Evolutionary conservation across 441 rosid genomes (phyloP), one percentile per base, ranked within the genome.

Genomic region (Populus hybrid): DNA sequence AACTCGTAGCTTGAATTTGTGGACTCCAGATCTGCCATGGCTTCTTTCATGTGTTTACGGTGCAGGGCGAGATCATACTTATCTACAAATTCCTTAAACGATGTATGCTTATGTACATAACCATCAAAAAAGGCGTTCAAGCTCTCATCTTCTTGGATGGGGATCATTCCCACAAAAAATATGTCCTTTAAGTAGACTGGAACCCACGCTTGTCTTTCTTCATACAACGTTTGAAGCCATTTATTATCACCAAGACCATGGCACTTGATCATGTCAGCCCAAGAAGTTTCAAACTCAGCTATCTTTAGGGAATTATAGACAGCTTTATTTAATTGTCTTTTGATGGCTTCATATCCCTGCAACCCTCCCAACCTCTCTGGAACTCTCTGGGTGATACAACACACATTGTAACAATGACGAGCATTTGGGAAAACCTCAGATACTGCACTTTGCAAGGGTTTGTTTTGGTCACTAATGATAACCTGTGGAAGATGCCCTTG

Each of bases 1-100:
- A 88, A 68, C 70, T 85, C 87, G 70, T 80, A 75, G 79, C 74
- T 66, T 9, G 82, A 75, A 65, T 75, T 80, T 75, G 83, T 81
- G 2, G 88, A 85, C 80, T 82, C 84, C 69, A 77, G 69, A 82
- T 85, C 84, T 30, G 87, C 84, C 80, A 78, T 72, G 63, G 87
- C 86, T 84, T 85, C 86, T 83, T 82, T 83, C 77, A 79, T 71
- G 81, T 84, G 87, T 69, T 86, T 88, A 78, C 88, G 78, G 70
- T 85, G 83, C 35, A 88, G 53, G 72, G 83, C 86, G 69, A 86
- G 75, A 78, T 86, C 91, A 30, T 88, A 84, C 69, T 85, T 83
- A 36, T 88, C 91, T 69, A 88, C 83, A 59, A 88, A 88, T 82
- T 88, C 89, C 83, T 86, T 88, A 64, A 85, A 81, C 70, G 89